Base-by-base conservation (phyloP, 345 rosid species). In the Luvunga scandens region DNA sequence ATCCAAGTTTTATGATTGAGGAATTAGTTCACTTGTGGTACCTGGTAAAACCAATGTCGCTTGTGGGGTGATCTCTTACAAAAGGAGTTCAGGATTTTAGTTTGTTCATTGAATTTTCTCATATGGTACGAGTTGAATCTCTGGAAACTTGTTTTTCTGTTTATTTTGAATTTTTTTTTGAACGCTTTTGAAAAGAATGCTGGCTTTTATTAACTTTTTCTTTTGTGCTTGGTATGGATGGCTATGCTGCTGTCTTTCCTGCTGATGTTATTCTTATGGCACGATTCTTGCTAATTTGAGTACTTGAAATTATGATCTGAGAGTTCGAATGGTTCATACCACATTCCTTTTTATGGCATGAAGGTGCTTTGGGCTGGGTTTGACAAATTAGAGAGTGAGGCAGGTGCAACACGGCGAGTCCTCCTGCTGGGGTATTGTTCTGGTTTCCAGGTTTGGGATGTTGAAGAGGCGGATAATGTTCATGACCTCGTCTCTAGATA, bases 391-490 rank as follows among this genome's bases (percentile, higher is more conserved):
- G 92, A 93, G 83, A 82, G 85, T 76, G 90, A 87, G 53, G 86
- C 75, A 69, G 87, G 77, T 73, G 77, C 71, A 71, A 72, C 78
- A 80, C 87, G 94, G 71, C 90, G 76, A 80, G 91, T 92, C 79
- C 95, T 96, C 22, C 86, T 96, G 55, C 88, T 96, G 7, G 97
- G 94, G 0, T 94, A 90, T 86, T 88, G 76, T 6, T 92, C 97
- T 84, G 98, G 99, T 50, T 96, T 90, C 83, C 98, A 96, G 90
- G 88, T 96, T 78, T 92, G 98, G 98, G 99, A 96, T 85, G 97
- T 92, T 57, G 97, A 96, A 85, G 97, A 94, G 60, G 93, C 92
- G 3, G 91, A 91, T 79, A 89, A 92, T 75, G 97, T 96, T 55
- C 85, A 88, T 60, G 90, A 87, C 77, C 83, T 96, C 59, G 97